Evolutionary conservation across 208 protist species (phyloP).

Genomic region (Herpetomonas samuelpessoai): DNA sequence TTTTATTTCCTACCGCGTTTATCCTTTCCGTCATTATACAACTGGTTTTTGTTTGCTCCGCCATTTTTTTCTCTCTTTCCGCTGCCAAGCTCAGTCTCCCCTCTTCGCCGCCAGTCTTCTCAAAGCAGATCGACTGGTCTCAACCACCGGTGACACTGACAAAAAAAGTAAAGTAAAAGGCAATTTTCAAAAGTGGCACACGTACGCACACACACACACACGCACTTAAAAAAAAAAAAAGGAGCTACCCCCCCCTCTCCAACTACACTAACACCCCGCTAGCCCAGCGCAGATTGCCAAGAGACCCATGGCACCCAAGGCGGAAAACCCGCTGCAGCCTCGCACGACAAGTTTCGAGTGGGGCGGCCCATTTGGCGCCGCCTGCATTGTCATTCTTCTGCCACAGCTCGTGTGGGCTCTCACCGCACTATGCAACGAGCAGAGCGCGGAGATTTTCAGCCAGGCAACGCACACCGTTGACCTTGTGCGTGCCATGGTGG

Average conservation of each 20-base stretch:
- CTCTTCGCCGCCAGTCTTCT: no score
- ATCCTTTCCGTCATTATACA: no score
- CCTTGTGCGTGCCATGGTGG: slow-evolving; percentile 10
- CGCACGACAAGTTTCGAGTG: slow-evolving; percentile 67
- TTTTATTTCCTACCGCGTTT: no score
- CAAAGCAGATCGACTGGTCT: no score
- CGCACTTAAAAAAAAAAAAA: background rate
- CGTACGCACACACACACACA: slow-evolving; percentile 4
- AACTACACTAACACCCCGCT: no score
- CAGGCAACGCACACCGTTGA: slow-evolving; percentile 21
- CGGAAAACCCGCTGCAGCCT: slow-evolving; percentile 45
- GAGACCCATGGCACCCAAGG: background rate
- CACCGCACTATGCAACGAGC: slow-evolving; percentile 50
- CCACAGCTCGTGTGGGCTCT: slow-evolving; percentile 55
- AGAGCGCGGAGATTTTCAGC: slow-evolving; percentile 24
- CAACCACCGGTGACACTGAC: no score
- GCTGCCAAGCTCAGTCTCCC: no score
- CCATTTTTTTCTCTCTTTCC: no score
- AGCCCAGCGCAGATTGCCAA: no score
- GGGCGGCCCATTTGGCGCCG: slow-evolving; percentile 63
- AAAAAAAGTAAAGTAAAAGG: no score
- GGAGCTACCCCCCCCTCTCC: background rate
- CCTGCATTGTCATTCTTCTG: slow-evolving; percentile 52
- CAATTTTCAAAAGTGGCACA: no score
- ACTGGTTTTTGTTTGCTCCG: no score